A percentile compares a stretch with the other conserved stretches of the same genome.
These are phyloP conservation scores for Cercospora sesami DNA, from an alignment of 2,329 filamentous ascomycete genomes.

Conservation along the genomic window DNA sequence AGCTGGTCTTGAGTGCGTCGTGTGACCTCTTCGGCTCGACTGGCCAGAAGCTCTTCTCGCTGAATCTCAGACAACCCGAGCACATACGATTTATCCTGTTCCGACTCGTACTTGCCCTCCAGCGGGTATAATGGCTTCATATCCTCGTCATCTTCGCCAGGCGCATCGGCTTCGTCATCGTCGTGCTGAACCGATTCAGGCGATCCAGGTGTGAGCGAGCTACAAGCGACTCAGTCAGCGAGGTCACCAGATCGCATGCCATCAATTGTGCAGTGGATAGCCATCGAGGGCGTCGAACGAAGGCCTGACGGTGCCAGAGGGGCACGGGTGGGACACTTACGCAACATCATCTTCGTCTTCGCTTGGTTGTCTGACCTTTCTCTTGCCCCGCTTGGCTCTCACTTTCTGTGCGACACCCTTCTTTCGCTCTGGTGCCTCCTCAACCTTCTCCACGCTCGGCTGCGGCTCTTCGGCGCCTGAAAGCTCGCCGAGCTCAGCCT, in stretches of 20 bases:
- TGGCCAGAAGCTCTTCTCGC: slow-evolving; percentile 84
- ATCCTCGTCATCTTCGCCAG: slow-evolving; percentile 41
- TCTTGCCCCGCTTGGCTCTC: slow-evolving; percentile 44
- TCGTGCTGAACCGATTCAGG: slow-evolving; percentile 85
- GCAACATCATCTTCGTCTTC: slow-evolving; percentile 72
- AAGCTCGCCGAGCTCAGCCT: slow-evolving; percentile 50
- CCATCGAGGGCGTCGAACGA: background rate
- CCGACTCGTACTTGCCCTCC: slow-evolving; percentile 74
- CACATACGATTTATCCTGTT: slow-evolving; percentile 61
- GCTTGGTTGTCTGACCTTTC: slow-evolving; percentile 55
- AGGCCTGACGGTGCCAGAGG: background rate
- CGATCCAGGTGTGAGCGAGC: slow-evolving; percentile 49
- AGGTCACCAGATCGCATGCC: background rate
- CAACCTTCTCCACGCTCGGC: slow-evolving; percentile 41
- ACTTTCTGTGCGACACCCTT: slow-evolving; percentile 51
- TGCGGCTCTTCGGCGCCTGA: slow-evolving; percentile 55
- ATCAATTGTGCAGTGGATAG: slow-evolving; percentile 13
- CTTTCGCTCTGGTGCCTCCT: slow-evolving; percentile 39
- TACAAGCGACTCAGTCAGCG: slow-evolving; percentile 18
- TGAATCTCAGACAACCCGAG: slow-evolving; percentile 86
- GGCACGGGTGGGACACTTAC: slow-evolving; percentile 58
- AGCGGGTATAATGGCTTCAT: slow-evolving; percentile 73
- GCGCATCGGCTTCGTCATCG: slow-evolving; percentile 58
- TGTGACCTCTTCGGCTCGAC: slow-evolving; percentile 80
- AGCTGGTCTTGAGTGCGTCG: slow-evolving; percentile 78